Conservation (phyloP, 768 basidiomycete species). For the Trametes cubensis region DNA sequence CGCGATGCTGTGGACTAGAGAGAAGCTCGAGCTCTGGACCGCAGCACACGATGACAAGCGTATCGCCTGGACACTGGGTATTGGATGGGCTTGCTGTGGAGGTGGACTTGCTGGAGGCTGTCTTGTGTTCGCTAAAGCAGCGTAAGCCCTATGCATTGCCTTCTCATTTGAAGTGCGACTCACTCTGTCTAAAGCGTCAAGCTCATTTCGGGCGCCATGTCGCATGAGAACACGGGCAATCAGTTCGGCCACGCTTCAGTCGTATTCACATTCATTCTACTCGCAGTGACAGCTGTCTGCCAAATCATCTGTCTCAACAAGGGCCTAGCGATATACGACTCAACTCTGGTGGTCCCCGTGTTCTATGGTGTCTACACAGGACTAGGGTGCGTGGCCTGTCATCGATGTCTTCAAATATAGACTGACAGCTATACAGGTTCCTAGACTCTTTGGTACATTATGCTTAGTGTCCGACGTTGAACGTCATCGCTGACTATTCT, state of each 20-base stretch:
- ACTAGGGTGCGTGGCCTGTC: constrained; percentile 55
- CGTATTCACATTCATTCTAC: constrained; percentile 64
- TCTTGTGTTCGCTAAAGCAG: constrained; percentile 82
- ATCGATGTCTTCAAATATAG: neutral
- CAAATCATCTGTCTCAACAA: constrained; percentile 94
- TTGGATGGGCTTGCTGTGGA: constrained; percentile 92
- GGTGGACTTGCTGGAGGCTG: constrained; percentile 89
- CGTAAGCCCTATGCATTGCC: constrained; percentile 44
- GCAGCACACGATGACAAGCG: constrained; percentile 81
- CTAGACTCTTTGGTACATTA: constrained; percentile 54
- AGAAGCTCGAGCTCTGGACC: constrained; percentile 73
- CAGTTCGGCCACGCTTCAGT: constrained; percentile 83
- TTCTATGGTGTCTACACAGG: constrained; percentile 95
- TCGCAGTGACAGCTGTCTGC: constrained; percentile 73
- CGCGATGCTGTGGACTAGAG: constrained; percentile 55
- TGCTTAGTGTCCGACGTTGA: neutral
- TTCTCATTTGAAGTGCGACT: neutral
- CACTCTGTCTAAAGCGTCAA: constrained; percentile 58
- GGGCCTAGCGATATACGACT: constrained; percentile 88
- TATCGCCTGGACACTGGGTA: constrained; percentile 88
- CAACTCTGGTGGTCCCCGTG: constrained; percentile 88
- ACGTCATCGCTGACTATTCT: neutral
- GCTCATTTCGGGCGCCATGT: constrained; percentile 72
- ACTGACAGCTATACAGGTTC: constrained; percentile 42
- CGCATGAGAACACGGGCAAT: constrained; percentile 81